Percentiles rank a stretch among this genome's conserved stretches.
Evolutionary conservation across 441 rosid species (phyloP).

Genomic region (Jatropha multifida): DNA sequence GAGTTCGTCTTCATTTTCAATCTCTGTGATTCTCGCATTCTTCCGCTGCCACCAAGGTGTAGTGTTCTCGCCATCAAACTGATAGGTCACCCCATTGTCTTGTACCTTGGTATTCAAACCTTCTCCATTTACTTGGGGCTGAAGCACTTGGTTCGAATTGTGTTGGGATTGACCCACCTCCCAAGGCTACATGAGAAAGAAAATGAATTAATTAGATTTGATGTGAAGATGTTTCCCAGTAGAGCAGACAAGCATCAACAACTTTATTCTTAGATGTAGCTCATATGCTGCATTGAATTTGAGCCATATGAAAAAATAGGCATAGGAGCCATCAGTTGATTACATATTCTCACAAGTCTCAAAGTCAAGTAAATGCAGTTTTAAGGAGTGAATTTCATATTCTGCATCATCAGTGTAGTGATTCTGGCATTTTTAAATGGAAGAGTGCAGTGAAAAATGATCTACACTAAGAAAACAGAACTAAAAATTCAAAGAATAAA

Average conservation of each 20-base stretch:
- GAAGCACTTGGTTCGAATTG: constrained; percentile 37
- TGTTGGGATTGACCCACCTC: constrained; percentile 53
- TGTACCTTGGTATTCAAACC: constrained; percentile 37
- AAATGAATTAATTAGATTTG: constrained; percentile 12
- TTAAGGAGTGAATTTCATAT: background rate
- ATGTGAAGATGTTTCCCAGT: background rate
- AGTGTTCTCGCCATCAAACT: constrained; percentile 37
- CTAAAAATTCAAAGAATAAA: constrained; percentile 4
- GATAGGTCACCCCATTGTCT: constrained; percentile 44
- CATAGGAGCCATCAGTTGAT: background rate
- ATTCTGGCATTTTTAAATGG: constrained; percentile 9
- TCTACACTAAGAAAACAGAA: background rate
- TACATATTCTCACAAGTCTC: background rate
- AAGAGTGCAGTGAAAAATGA: background rate
- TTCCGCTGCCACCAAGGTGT: constrained; percentile 79
- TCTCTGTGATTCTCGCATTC: constrained; percentile 57
- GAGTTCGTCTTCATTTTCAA: constrained; percentile 52
- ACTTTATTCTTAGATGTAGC: background rate
- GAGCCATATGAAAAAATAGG: background rate
- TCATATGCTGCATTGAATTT: background rate
- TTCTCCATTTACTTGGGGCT: constrained; percentile 37
- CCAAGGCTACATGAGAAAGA: constrained; percentile 66
- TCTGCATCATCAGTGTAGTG: background rate
- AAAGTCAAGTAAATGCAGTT: background rate
- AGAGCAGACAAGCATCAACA: background rate